Conservation (phyloP, 2,329 filamentous ascomycete genomes). For the Echinosphaeria canescens region DNA sequence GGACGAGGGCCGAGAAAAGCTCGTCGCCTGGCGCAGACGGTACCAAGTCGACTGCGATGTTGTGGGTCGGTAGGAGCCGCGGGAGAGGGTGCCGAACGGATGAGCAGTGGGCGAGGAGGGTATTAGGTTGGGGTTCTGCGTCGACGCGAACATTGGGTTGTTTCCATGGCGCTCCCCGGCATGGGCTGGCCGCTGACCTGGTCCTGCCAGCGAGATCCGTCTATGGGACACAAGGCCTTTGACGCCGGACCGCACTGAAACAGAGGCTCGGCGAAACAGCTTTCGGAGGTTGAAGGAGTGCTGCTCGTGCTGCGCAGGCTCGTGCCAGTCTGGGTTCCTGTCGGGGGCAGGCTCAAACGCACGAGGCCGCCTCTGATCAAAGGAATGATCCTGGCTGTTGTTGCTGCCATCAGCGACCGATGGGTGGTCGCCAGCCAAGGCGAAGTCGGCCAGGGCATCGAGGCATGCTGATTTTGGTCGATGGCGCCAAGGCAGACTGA, state of each 20-base stretch:
- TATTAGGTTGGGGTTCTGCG: slow-evolving; percentile 9
- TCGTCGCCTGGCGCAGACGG: slow-evolving; percentile 25
- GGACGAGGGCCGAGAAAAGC: slow-evolving; percentile 23
- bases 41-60: slow-evolving; percentile 28
- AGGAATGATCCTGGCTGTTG: slow-evolving; percentile 2
- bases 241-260: slow-evolving; percentile 19
- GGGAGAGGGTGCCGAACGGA: slow-evolving; percentile 6
- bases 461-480: slow-evolving; percentile 21
- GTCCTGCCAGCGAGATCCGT: slow-evolving; percentile 17
- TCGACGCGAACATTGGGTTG: too few species aligned
- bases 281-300: slow-evolving; percentile 19
- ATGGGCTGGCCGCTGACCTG: slow-evolving; percentile 3
- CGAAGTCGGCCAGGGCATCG: slow-evolving; percentile 12
- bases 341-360: slow-evolving; percentile 7
- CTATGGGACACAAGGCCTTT: slow-evolving; percentile 24
- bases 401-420: slow-evolving; percentile 5
- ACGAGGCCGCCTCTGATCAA: slow-evolving; percentile 1
- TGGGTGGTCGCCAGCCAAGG: too few species aligned
- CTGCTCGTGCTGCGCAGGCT: slow-evolving; percentile 1
- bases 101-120: slow-evolving; percentile 4
- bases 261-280: slow-evolving; percentile 30
- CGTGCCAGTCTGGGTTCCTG: not conserved
- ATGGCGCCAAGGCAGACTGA: slow-evolving; percentile 23
- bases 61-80: slow-evolving; percentile 12
- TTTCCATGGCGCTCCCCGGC: too few species aligned